These are phyloP conservation scores for Rhynchospora tenuis DNA, from an alignment of 176 grass and related monocot genomes.

Conservation along the genomic window DNA sequence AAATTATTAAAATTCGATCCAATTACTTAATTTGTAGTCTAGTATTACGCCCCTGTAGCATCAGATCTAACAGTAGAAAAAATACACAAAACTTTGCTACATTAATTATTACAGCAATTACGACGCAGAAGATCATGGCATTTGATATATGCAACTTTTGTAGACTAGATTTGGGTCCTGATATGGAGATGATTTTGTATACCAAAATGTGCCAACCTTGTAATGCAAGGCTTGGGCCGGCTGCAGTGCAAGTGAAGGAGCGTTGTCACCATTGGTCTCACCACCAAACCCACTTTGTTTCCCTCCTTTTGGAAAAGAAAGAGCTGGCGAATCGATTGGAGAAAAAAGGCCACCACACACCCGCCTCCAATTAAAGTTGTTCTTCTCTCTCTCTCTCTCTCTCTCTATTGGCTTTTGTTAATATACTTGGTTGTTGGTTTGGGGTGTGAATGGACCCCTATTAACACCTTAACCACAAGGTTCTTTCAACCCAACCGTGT, in stretches of 20 bases:
- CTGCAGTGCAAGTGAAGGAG: neutral
- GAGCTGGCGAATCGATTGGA: neutral
- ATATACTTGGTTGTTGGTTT: neutral
- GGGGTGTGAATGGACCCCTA: neutral
- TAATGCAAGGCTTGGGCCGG: neutral
- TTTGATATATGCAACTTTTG: neutral
- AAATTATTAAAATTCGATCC: no score
- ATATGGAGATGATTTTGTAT: neutral
- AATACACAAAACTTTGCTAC: neutral
- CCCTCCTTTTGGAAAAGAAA: neutral
- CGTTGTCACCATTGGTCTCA: neutral
- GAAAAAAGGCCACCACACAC: neutral
- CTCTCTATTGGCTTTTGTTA: neutral
- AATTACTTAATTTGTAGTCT: no score
- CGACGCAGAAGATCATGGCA: neutral
- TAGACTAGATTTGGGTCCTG: neutral
- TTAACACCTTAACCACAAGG: neutral
- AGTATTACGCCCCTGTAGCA: neutral
- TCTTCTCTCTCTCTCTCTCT: neutral
- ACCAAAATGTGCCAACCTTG: constrained; percentile 7
- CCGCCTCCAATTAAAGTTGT: neutral
- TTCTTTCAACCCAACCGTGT: neutral
- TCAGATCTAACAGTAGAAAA: neutral
- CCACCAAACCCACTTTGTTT: neutral
- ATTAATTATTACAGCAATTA: no score